Conservation (phyloP, 2,329 filamentous ascomycete species). For the Hymenotorrendiella dingleyae region DNA sequence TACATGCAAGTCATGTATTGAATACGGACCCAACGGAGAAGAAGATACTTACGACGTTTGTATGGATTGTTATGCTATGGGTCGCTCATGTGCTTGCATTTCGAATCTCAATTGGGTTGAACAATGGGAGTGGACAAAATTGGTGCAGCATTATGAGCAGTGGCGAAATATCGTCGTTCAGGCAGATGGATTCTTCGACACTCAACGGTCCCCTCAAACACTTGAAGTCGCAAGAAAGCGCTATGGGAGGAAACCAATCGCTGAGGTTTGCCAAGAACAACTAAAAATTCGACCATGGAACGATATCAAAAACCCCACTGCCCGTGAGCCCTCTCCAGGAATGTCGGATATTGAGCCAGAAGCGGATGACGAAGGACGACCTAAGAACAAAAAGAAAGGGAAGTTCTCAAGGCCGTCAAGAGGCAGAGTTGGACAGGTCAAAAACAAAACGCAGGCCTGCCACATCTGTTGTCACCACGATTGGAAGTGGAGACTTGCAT, state of each 20-base stretch:
- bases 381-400: slow-evolving; percentile 56
- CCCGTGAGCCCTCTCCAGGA: slow-evolving; percentile 27
- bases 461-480: slow-evolving; percentile 81
- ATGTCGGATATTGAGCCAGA: slow-evolving; percentile 48
- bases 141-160: slow-evolving; percentile 70
- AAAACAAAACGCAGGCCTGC: slow-evolving; percentile 52
- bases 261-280: slow-evolving; percentile 91
- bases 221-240: slow-evolving; percentile 64
- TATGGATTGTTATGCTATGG: slow-evolving; percentile 98
- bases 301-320: slow-evolving; percentile 53
- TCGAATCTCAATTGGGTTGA: slow-evolving; percentile 86
- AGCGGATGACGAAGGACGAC: slow-evolving; percentile 57
- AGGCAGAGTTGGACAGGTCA: slow-evolving; percentile 38
- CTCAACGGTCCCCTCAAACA: slow-evolving; percentile 60
- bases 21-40: slow-evolving; percentile 60
- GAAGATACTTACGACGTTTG: slow-evolving; percentile 91
- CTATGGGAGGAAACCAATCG: slow-evolving; percentile 70
- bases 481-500: slow-evolving; percentile 76
- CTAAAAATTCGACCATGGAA: slow-evolving; percentile 73
- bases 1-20: slow-evolving; percentile 80
- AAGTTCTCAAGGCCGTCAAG: slow-evolving; percentile 32
- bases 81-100: slow-evolving; percentile 83
- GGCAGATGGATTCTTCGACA: slow-evolving; percentile 62
- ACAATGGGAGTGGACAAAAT: slow-evolving; percentile 79
- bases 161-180: slow-evolving; percentile 78